These are phyloP conservation scores for Penicillium paxilli DNA, from an alignment of 495 filamentous ascomycete species.

Conservation along the genomic window DNA sequence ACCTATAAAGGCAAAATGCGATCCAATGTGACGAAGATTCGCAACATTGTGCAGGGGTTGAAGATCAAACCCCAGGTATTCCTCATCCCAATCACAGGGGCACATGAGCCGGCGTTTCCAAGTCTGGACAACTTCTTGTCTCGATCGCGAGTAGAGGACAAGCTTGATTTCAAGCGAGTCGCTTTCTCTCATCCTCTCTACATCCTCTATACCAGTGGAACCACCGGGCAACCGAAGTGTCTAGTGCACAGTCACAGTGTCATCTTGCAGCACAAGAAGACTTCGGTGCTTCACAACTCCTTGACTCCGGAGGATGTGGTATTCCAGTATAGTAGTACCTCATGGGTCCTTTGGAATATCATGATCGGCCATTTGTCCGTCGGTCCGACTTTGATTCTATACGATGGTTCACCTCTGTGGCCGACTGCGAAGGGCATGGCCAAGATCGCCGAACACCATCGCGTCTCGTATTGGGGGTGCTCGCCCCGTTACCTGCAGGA, in stretches of 20 bases:
- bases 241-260: constrained; percentile 68
- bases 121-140: constrained; percentile 23
- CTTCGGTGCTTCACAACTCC: constrained; percentile 58
- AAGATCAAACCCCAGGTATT: constrained; percentile 45
- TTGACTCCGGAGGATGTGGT: constrained; percentile 44
- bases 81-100: constrained; percentile 13
- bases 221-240: constrained; percentile 72
- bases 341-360: constrained; percentile 79
- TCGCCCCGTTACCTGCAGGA: constrained; percentile 72
- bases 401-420: constrained; percentile 74
- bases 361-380: constrained; percentile 60
- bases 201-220: constrained; percentile 70
- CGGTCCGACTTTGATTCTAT: constrained; percentile 62
- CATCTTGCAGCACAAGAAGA: constrained; percentile 59
- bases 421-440: constrained; percentile 40
- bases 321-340: constrained; percentile 63
- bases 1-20: constrained; percentile 67
- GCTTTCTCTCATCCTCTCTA: constrained; percentile 69
- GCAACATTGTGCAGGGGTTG: constrained; percentile 52
- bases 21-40: constrained; percentile 20
- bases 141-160: constrained; percentile 3
- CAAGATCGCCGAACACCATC: constrained; percentile 39
- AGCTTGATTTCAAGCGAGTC: constrained; percentile 53
- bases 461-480: constrained; percentile 59
- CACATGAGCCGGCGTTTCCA: constrained; percentile 44